These are phyloP conservation scores for Adiantum capillusveneris DNA, from an alignment of 75 land plant genomes.

Conservation along the genomic window DNA sequence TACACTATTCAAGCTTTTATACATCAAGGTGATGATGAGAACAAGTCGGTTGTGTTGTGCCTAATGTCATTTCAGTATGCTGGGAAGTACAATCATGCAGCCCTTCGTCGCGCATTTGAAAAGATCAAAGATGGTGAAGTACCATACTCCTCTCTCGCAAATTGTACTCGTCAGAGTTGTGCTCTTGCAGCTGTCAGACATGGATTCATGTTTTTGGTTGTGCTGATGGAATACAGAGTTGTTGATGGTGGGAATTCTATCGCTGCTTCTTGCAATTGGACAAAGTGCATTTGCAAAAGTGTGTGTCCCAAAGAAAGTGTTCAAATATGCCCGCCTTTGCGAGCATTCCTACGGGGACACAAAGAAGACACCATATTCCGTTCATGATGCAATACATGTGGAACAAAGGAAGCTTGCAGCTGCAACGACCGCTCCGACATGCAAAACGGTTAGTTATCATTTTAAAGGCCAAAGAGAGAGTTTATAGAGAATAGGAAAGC, in stretches of 20 bases:
- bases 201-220: background rate
- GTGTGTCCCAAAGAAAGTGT: constrained; percentile 27
- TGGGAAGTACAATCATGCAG: constrained; percentile 12
- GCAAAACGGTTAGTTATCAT: too few relatives aligned
- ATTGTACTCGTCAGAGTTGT: too few relatives aligned
- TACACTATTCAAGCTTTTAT: too few relatives aligned
- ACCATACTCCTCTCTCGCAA: too few relatives aligned
- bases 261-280: constrained; percentile 37
- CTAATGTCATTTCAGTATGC: constrained; percentile 12
- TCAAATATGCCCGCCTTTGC: constrained; percentile 36
- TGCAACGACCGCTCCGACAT: too few relatives aligned
- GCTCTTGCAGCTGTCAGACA: background rate
- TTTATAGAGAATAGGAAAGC: too few relatives aligned
- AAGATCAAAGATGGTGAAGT: constrained; percentile 20
- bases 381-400: too few relatives aligned
- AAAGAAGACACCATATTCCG: too few relatives aligned
- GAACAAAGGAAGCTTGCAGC: too few relatives aligned
- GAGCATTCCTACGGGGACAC: background rate
- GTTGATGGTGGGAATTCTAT: constrained; percentile 54
- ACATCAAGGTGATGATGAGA: too few relatives aligned
- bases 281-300: constrained; percentile 29
- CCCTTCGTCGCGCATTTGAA: constrained; percentile 21
- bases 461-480: too few relatives aligned
- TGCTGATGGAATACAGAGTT: constrained; percentile 25
- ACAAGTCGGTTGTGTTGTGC: too few relatives aligned